A percentile compares a stretch with the other conserved stretches of the same genome.
phyloP scores from a whole-genome alignment of 805 yeast genomes.

The Starmerella kuoi region DNA sequence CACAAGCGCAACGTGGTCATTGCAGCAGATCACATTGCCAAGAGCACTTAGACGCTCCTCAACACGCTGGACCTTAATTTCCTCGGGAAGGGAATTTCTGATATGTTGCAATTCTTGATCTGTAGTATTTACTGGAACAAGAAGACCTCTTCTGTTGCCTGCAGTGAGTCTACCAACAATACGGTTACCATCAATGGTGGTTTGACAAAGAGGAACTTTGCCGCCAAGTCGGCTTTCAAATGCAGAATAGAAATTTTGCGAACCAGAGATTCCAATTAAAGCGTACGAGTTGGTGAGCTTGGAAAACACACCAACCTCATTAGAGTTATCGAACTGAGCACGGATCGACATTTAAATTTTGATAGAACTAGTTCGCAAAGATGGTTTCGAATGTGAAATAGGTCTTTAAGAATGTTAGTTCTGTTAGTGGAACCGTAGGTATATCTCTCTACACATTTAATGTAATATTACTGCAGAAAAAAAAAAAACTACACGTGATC shows the following conservation, averaged over 20 bases:
- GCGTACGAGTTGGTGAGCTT: constrained; percentile 93
- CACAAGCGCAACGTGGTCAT: constrained; percentile 96
- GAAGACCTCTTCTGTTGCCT: constrained; percentile 92
- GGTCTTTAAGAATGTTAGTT: too few species aligned
- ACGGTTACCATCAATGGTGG: constrained; percentile 96
- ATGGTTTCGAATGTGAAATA: neutral
- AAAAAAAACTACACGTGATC: too few species aligned
- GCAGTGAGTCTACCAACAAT: constrained; percentile 97
- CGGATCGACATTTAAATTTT: constrained; percentile 22
- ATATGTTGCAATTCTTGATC: constrained; percentile 97
- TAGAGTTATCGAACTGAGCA: constrained; percentile 27
- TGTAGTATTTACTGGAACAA: constrained; percentile 95
- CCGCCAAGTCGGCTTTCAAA: constrained; percentile 97
- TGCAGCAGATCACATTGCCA: constrained; percentile 96
- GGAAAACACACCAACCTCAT: constrained; percentile 27
- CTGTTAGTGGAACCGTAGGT: too few species aligned
- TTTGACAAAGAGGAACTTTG: constrained; percentile 89
- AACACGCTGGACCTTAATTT: constrained; percentile 90
- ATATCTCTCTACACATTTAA: too few species aligned
- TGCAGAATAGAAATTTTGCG: constrained; percentile 71
- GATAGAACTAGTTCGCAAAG: neutral
- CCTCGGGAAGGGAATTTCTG: constrained; percentile 90
- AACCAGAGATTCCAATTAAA: constrained; percentile 93
- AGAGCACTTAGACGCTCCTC: constrained; percentile 95
- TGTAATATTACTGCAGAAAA: too few species aligned